Conservation (phyloP, 495 filamentous ascomycete species). For the Podospora sp. region DNA sequence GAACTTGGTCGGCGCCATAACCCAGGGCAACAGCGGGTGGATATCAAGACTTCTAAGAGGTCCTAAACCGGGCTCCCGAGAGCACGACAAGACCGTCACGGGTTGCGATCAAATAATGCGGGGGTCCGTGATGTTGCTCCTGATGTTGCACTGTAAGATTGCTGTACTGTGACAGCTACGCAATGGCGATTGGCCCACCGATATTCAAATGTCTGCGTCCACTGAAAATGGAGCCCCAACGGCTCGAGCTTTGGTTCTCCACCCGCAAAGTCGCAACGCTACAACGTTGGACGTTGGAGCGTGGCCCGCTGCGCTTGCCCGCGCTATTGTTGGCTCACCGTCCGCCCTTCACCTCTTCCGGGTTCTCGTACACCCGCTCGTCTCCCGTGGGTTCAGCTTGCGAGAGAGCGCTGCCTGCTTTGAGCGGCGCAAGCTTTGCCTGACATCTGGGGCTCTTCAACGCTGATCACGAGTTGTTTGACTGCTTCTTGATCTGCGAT, state of each 20-base stretch:
- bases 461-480: not conserved
- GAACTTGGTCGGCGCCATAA: not conserved
- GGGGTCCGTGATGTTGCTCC: not conserved
- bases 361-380: not conserved
- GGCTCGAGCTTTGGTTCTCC: constrained; percentile 3
- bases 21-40: constrained; percentile 5
- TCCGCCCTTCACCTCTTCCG: not conserved
- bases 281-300: not conserved
- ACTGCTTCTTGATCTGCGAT: not conserved
- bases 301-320: too few species aligned
- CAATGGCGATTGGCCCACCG: not conserved
- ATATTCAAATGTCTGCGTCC: not conserved
- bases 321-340: not conserved
- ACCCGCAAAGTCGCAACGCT: constrained; percentile 9
- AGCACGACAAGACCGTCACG: not conserved
- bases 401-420: not conserved
- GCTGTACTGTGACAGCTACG: not conserved
- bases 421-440: not conserved
- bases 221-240: not conserved
- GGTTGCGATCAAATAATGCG: not conserved
- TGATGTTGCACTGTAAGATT: not conserved
- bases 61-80: constrained; percentile 7
- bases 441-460: not conserved
- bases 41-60: not conserved
- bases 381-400: not conserved